Evolutionary conservation across 345 rosid genomes (phyloP).

Genomic region (Dipteronia dyeriana): DNA sequence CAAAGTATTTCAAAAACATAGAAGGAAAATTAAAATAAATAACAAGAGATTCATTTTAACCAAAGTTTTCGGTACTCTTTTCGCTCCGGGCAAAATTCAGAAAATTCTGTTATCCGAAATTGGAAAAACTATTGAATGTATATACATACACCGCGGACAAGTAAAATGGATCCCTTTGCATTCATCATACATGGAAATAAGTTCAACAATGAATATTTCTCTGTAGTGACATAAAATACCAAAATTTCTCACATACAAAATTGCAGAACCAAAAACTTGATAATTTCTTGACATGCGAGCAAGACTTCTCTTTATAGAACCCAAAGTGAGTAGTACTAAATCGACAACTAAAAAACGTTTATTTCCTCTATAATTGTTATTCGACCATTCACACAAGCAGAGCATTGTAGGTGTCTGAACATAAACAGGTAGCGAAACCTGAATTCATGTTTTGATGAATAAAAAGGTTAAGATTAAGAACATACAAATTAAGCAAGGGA

Average conservation of each 20-base stretch:
- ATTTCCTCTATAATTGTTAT: not conserved
- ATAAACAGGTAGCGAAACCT: not conserved
- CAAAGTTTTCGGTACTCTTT: not conserved
- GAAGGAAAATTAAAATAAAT: not conserved
- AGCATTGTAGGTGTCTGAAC: not conserved
- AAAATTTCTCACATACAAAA: not conserved
- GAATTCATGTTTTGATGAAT: not conserved
- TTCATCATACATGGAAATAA: not conserved
- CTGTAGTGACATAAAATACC: not conserved
- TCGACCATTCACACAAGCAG: not conserved
- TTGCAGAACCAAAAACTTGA: not conserved
- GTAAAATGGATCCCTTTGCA: not conserved
- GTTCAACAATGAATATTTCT: not conserved
- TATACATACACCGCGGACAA: not conserved
- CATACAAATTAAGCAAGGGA: slow-evolving; percentile 22
- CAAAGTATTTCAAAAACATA: no score
- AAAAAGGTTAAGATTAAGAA: not conserved
- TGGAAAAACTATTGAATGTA: not conserved
- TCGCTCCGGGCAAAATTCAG: not conserved
- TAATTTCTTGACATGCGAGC: not conserved
- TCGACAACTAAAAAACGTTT: not conserved
- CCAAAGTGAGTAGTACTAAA: not conserved
- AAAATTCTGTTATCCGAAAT: not conserved
- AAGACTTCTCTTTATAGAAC: not conserved
- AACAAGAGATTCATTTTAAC: not conserved